A percentile compares a stretch with the other conserved stretches of the same genome.
These are phyloP conservation scores for Linum lewisii DNA, from an alignment of 345 rosid species.

Conservation along the genomic window DNA sequence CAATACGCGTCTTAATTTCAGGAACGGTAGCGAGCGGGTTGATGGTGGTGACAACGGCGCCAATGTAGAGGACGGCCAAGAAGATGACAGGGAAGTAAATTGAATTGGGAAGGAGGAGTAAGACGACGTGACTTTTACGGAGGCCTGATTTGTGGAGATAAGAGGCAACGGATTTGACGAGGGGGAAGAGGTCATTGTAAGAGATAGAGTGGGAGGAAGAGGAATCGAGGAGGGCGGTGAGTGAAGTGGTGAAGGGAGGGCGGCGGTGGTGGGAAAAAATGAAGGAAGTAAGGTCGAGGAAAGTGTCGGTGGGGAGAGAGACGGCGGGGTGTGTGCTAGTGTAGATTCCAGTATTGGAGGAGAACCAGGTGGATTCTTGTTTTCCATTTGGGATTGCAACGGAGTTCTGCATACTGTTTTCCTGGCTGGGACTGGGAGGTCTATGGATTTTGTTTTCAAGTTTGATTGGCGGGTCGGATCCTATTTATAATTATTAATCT, in stretches of 20 bases:
- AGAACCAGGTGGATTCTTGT: conserved; percentile 27
- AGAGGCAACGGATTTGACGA: conserved; percentile 46
- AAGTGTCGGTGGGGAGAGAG: conserved; percentile 39
- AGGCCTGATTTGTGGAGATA: conserved; percentile 45
- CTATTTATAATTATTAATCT: too few relatives aligned
- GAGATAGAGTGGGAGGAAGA: conserved; percentile 53
- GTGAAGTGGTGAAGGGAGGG: background rate
- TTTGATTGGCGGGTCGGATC: too few relatives aligned
- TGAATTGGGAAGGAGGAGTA: conserved; percentile 63
- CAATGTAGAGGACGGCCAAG: conserved; percentile 46
- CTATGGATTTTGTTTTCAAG: too few relatives aligned
- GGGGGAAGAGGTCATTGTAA: conserved; percentile 32
- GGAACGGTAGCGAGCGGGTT: conserved; percentile 41
- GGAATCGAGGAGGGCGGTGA: conserved; percentile 52
- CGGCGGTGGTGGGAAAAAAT: conserved; percentile 41
- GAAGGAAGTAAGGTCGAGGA: conserved; percentile 53
- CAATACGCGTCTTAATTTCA: conserved; percentile 40
- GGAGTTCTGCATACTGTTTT: background rate
- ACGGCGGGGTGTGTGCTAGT: conserved; percentile 37
- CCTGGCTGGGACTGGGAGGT: background rate
- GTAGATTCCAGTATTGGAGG: conserved; percentile 52
- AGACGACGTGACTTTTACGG: conserved; percentile 53
- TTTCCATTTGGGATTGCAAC: too few relatives aligned
- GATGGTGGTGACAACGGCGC: conserved; percentile 59
- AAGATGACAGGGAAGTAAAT: conserved; percentile 50